Evolutionary conservation across 176 grass and related monocot genomes (phyloP).

Genomic region (Tuctoria greenei): DNA sequence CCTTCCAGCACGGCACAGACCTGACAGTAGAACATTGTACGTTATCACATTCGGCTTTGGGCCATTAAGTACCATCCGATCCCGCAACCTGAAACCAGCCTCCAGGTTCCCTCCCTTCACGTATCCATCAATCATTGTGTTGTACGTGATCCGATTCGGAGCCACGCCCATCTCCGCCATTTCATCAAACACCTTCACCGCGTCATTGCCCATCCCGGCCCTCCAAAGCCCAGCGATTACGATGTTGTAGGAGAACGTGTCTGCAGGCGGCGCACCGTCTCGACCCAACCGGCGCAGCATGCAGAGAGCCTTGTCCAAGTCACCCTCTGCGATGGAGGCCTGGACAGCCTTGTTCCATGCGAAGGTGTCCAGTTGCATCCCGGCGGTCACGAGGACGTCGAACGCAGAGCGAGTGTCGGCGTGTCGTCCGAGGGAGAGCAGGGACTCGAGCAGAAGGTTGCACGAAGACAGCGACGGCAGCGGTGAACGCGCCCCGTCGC

Average conservation of each 20-base stretch:
- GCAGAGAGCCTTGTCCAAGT: slow-evolving; percentile 46
- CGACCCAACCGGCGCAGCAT: slow-evolving; percentile 48
- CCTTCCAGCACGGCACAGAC: slow-evolving; percentile 48
- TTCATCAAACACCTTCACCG: slow-evolving; percentile 57
- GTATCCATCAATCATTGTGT: slow-evolving; percentile 62
- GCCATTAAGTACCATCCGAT: slow-evolving; percentile 38
- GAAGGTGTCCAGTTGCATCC: slow-evolving; percentile 40
- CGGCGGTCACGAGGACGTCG: slow-evolving; percentile 31
- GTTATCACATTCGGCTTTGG: slow-evolving; percentile 51
- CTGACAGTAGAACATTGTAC: slow-evolving; percentile 57
- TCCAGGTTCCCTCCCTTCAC: slow-evolving; percentile 46
- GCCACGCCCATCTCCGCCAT: slow-evolving; percentile 34
- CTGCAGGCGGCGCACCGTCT: slow-evolving; percentile 14
- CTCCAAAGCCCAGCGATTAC: slow-evolving; percentile 47
- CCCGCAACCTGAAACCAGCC: slow-evolving; percentile 42
- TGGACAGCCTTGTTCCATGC: slow-evolving; percentile 62
- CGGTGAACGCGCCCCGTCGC: neutral
- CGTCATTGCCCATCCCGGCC: slow-evolving; percentile 24
- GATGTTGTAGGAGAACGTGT: slow-evolving; percentile 65
- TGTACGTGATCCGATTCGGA: slow-evolving; percentile 50
- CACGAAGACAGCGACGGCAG: slow-evolving; percentile 53
- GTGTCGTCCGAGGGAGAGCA: slow-evolving; percentile 42
- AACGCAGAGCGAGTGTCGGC: slow-evolving; percentile 44
- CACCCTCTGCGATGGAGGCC: slow-evolving; percentile 29
- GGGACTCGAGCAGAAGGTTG: slow-evolving; percentile 58